Base-by-base conservation (phyloP, 768 basidiomycete species). In the Rossbeevera mucosa region DNA sequence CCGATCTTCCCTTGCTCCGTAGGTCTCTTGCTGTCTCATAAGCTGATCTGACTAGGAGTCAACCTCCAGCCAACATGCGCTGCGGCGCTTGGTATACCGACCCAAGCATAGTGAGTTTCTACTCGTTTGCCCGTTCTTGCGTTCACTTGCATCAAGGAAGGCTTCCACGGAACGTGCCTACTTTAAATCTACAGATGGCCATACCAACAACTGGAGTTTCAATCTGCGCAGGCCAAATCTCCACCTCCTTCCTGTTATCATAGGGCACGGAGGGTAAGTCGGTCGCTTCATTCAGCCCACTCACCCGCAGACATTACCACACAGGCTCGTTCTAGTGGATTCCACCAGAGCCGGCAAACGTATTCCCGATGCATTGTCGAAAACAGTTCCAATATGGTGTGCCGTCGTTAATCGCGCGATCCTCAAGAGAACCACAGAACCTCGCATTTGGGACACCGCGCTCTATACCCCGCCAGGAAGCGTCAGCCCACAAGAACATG, bases 311-410 rank as follows among this genome's bases (percentile, higher is more conserved):
- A 38, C 36, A 38, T 6, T 11, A 36, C 8, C 8, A 2, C 11
- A 36, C 50, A 94, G 93, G 0, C 68, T 94, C 29, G 72, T 96
- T 33, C 71, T 98, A 1, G 91, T 96, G 8, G 95, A 98, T 64
- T 96, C 94, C 0, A 96, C 95, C 0, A 76, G 95, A 21, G 77
- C 91, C 21, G 95, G 95, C 8, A 97, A 98, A 72, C 83, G 92
- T 13, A 85, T 95, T 44, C 95, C 95, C 1, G 95, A 98, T 57
- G 92, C 94, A 0, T 76, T 97, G 2, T 89, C 89, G 2, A 98
- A 95, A 55, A 95, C 94, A 0, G 77, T 97, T 1, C 94, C 94
- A 0, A 88, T 94, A 47, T 98, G 95, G 95, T 95, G 94, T 65
- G 76, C 89, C 8, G 89, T 93, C 5, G 74, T 95, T 55, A 97